A percentile compares a stretch with the other conserved stretches of the same genome.
Conservation (phyloP, 805 yeast genomes). For the Debaryomyces castellii region DNA sequence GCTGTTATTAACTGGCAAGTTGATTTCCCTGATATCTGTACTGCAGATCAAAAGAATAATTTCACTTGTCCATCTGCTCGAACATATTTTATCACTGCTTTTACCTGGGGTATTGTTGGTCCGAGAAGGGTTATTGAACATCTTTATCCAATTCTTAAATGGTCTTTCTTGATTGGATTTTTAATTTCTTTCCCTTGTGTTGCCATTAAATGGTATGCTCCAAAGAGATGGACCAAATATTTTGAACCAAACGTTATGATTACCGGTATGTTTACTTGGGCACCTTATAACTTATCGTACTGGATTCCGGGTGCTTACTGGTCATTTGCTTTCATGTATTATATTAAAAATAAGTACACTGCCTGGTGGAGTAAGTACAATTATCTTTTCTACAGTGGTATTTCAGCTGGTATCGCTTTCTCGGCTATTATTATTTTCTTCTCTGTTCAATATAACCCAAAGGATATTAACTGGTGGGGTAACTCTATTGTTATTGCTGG, state of each 20-base stretch:
- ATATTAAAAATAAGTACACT: constrained; percentile 38
- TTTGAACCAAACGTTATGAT: constrained; percentile 28
- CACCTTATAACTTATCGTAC: constrained; percentile 62
- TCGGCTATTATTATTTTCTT: constrained; percentile 39
- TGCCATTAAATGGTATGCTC: constrained; percentile 34
- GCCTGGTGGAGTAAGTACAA: constrained; percentile 47
- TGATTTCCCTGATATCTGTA: constrained; percentile 32
- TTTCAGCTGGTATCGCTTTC: constrained; percentile 45
- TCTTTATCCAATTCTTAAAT: constrained; percentile 45
- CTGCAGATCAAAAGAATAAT: constrained; percentile 12
- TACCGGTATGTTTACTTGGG: constrained; percentile 48
- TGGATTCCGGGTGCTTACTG: constrained; percentile 59
- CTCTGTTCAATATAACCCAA: constrained; percentile 14
- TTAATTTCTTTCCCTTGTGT: constrained; percentile 25
- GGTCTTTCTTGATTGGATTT: constrained; percentile 54
- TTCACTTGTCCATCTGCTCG: constrained; percentile 44
- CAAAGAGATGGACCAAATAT: constrained; percentile 42
- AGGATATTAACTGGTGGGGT: constrained; percentile 63
- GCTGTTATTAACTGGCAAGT: constrained; percentile 46
- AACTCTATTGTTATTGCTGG: constrained; percentile 34
- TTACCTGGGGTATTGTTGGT: constrained; percentile 45
- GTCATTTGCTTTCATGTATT: constrained; percentile 34
- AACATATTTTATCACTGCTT: constrained; percentile 43
- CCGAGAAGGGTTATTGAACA: constrained; percentile 34
- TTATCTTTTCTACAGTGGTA: constrained; percentile 45